phyloP scores from a whole-genome alignment of 768 basidiomycete species.

The Kwoniella pini region DNA sequence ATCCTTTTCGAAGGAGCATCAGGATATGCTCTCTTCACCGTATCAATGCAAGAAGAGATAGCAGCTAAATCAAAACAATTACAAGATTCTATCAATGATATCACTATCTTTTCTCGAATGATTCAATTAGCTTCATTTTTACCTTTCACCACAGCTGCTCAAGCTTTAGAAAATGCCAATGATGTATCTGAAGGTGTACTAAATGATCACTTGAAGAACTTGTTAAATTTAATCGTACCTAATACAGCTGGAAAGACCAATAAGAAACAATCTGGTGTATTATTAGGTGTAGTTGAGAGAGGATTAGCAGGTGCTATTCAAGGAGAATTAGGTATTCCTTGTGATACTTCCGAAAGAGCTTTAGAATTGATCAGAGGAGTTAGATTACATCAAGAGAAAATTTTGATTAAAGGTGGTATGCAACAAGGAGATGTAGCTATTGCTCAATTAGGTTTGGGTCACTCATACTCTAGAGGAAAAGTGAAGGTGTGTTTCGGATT shows the following conservation, averaged over 20 bases:
- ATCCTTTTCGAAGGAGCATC: slow-evolving; percentile 90
- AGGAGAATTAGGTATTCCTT: slow-evolving; percentile 68
- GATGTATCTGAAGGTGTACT: slow-evolving; percentile 87
- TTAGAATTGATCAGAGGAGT: slow-evolving; percentile 89
- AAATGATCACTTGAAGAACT: slow-evolving; percentile 35
- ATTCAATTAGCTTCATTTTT: slow-evolving; percentile 85
- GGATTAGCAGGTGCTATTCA: slow-evolving; percentile 76
- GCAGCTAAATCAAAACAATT: slow-evolving; percentile 74
- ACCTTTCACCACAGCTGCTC: slow-evolving; percentile 89
- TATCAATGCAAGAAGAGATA: slow-evolving; percentile 82
- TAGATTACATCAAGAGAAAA: slow-evolving; percentile 83
- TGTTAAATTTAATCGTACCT: slow-evolving; percentile 44
- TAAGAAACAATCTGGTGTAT: slow-evolving; percentile 56
- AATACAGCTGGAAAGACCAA: slow-evolving; percentile 37
- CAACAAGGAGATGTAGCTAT: slow-evolving; percentile 83
- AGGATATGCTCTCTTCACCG: slow-evolving; percentile 89
- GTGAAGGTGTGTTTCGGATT: slow-evolving; percentile 66
- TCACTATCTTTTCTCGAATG: slow-evolving; percentile 88
- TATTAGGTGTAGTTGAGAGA: slow-evolving; percentile 77
- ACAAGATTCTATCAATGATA: slow-evolving; percentile 82
- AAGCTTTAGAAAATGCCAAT: slow-evolving; percentile 92
- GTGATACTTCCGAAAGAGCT: slow-evolving; percentile 76
- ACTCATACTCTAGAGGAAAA: slow-evolving; percentile 95
- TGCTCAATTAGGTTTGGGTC: slow-evolving; percentile 93
- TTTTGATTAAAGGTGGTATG: slow-evolving; percentile 64